Evolutionary conservation across 441 rosid genomes (phyloP), one percentile per base, ranked within the genome.

Genomic region (Melastoma candidum): DNA sequence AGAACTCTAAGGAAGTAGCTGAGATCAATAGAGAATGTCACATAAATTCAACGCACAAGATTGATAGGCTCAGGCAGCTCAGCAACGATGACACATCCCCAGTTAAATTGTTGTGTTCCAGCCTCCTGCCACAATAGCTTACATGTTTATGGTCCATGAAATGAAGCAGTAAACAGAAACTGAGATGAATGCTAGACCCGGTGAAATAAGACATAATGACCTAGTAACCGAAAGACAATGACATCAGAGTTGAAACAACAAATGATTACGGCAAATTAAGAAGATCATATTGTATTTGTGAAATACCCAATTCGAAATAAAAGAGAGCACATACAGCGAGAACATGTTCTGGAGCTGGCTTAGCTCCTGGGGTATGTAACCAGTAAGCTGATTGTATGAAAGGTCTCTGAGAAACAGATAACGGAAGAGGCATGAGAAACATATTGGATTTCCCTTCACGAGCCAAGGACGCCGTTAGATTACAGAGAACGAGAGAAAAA

Each of bases 281-380:
- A 29, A 3, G 36, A 36, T 9, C 41, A 9, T 4, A 4, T 36
- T 36, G 41, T 36, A 36, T 36, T 36, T 9, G 1, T 9, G 8
- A 36, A 36, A 36, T 2, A 36, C 41, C 6, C 41, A 36, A 36
- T 6, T 9, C 6, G 6, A 36, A 4, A 36, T 6, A 36, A 36
- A 36, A 36, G 41, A 36, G 61, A 53, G 11, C 53, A 64, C 93
- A 77, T 72, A 87, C 99, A 94, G 68, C n/a, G 78, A 79, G 66
- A 71, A 57, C 73, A 90, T 46, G 77, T 68, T 77, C 67, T 83
- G 95, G 51, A 90, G 87, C 69, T 82, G 97, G 67, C 77, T 68
- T 17, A 90, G 85, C 72, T 85, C 97, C 66, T 72, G 76, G 4
- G 99, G 99, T 63, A 94, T 81, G 53, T 73, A 45, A 17, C 99